Conservation (phyloP, 2,329 filamentous ascomycete genomes). For the Fusarium torulosum region DNA sequence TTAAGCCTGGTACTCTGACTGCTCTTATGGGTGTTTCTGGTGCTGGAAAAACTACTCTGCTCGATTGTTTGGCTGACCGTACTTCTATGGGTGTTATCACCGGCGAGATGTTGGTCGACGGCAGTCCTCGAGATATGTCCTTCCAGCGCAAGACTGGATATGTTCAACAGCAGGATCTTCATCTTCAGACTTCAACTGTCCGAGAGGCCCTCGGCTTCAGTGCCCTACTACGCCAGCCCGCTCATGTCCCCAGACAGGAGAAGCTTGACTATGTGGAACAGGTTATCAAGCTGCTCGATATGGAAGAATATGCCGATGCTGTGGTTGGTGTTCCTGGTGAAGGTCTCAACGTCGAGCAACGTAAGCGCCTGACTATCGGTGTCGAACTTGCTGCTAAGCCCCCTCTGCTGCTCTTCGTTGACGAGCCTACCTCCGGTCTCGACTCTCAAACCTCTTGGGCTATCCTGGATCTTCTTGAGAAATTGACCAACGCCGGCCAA, state of each 20-base stretch:
- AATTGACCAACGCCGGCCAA: constrained; percentile 88
- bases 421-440: constrained; percentile 94
- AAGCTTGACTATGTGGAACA: constrained; percentile 91
- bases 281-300: constrained; percentile 90
- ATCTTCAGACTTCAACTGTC: constrained; percentile 85
- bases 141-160: constrained; percentile 96
- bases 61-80: constrained; percentile 87
- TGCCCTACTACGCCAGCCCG: constrained; percentile 86
- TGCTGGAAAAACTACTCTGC: constrained; percentile 92
- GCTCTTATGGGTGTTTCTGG: constrained; percentile 93
- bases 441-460: constrained; percentile 95
- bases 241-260: constrained; percentile 76
- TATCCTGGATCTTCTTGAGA: constrained; percentile 88
- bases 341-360: constrained; percentile 79
- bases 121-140: constrained; percentile 76
- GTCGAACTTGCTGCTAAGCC: constrained; percentile 97
- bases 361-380: constrained; percentile 88
- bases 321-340: constrained; percentile 91
- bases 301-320: constrained; percentile 91
- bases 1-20: constrained; percentile 90
- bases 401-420: constrained; percentile 88
- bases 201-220: constrained; percentile 90
- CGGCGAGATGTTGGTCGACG: constrained; percentile 81
- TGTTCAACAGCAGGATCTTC: constrained; percentile 92
- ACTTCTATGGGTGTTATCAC: constrained; percentile 90